Conservation (phyloP, 345 rosid genomes). For the Populus ilicifolia region DNA sequence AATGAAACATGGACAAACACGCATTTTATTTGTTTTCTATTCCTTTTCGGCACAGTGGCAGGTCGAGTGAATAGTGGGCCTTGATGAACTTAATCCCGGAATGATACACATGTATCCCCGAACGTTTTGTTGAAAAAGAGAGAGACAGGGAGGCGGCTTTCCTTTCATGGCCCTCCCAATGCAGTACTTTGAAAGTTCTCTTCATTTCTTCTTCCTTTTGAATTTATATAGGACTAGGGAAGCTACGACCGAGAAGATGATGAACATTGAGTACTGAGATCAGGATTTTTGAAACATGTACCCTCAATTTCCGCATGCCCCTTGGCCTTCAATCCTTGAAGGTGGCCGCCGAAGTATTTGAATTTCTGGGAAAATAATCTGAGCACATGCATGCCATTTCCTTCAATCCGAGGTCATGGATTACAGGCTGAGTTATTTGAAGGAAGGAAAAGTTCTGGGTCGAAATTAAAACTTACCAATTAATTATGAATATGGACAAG, state of each 20-base stretch:
- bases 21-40: background rate
- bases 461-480: background rate
- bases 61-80: background rate
- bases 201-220: background rate
- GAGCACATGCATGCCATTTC: background rate
- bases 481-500: background rate
- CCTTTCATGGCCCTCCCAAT: background rate
- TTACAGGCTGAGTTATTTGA: background rate
- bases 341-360: background rate
- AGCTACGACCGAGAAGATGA: background rate
- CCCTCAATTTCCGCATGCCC: background rate
- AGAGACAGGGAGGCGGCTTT: background rate
- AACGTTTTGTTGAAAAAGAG: background rate
- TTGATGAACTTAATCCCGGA: background rate
- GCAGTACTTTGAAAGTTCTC: background rate
- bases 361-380: background rate
- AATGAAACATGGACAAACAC: background rate
- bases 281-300: background rate
- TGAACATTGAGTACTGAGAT: background rate
- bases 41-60: background rate
- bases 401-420: background rate
- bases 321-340: background rate
- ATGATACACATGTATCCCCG: background rate
- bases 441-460: background rate
- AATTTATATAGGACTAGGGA: background rate